Evolutionary conservation across 768 basidiomycete genomes (phyloP).

Genomic region (Trametes villosa): DNA sequence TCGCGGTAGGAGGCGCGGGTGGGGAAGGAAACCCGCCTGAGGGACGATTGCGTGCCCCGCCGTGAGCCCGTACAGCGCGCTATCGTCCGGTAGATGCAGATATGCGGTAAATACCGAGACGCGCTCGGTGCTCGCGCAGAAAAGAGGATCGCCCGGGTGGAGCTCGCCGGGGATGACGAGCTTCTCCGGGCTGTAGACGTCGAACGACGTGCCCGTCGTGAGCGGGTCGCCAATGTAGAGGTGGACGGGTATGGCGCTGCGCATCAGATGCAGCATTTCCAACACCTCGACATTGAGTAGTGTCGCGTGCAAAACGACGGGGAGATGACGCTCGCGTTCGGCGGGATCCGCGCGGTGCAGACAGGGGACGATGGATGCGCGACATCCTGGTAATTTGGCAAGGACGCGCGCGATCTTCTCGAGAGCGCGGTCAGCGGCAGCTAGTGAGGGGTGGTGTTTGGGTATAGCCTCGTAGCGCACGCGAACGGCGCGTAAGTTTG

Average conservation of each 20-base stretch:
- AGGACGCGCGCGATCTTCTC: conserved; percentile 14
- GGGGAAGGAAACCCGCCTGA: conserved; percentile 12
- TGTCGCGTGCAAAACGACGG: conserved; percentile 17
- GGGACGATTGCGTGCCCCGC: conserved; percentile 22
- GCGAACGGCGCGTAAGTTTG: conserved; percentile 13
- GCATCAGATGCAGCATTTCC: conserved; percentile 18
- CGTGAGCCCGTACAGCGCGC: conserved; percentile 18
- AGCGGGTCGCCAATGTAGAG: conserved; percentile 26
- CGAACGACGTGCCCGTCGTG: conserved; percentile 18
- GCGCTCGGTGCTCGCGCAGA: conserved; percentile 20
- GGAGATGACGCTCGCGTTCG: not conserved
- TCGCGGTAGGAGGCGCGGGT: conserved; percentile 16
- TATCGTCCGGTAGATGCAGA: conserved; percentile 11
- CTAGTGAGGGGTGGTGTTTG: conserved; percentile 9
- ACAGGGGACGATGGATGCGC: conserved; percentile 19
- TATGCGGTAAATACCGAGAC: conserved; percentile 16
- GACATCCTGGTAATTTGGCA: not conserved
- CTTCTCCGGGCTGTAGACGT: conserved; percentile 22
- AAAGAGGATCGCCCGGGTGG: conserved; percentile 19
- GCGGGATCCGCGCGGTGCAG: not conserved
- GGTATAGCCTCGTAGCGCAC: conserved; percentile 22
- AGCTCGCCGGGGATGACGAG: conserved; percentile 9
- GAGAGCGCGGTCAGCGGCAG: conserved; percentile 5
- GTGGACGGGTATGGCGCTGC: conserved; percentile 19
- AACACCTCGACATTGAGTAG: conserved; percentile 17